These are phyloP conservation scores for Phaseolus lunatus DNA, from an alignment of 306 rosid species.

Conservation along the genomic window DNA sequence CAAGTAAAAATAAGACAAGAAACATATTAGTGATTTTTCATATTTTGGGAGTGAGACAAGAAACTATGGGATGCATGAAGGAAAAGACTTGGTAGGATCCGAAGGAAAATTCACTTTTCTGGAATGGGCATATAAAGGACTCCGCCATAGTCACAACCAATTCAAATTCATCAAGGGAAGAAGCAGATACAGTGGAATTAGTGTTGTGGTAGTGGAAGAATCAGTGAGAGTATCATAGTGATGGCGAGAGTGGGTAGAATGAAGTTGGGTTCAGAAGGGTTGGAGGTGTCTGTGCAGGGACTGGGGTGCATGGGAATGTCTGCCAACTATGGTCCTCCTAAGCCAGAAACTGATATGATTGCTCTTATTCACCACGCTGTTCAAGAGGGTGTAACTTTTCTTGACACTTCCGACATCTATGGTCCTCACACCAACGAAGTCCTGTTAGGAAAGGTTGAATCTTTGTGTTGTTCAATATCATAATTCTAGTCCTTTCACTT, in stretches of 20 bases:
- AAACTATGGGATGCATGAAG: too few species aligned
- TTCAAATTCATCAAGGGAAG: too few species aligned
- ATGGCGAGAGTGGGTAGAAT: slow-evolving; percentile 62
- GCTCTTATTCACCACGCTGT: slow-evolving; percentile 69
- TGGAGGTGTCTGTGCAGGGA: slow-evolving; percentile 69
- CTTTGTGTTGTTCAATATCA: too few species aligned
- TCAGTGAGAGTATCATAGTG: background rate
- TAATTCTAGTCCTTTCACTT: too few species aligned
- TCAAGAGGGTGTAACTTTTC: slow-evolving; percentile 63
- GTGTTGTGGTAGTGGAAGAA: background rate
- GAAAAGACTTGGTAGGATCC: too few species aligned
- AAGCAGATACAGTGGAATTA: too few species aligned
- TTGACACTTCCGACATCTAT: slow-evolving; percentile 69
- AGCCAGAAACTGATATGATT: slow-evolving; percentile 75
- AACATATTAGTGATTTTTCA: too few species aligned
- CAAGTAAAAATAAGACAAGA: too few species aligned
- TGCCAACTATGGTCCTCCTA: slow-evolving; percentile 64
- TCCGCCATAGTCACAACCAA: too few species aligned
- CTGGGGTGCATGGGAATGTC: slow-evolving; percentile 86
- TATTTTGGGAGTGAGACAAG: too few species aligned
- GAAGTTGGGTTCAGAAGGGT: slow-evolving; percentile 69
- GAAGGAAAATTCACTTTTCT: too few species aligned
- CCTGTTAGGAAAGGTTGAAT: slow-evolving; percentile 60
- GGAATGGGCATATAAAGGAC: too few species aligned
- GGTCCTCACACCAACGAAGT: slow-evolving; percentile 74